These are phyloP conservation scores for Micromonas commoda DNA, from an alignment of 139 green algal genomes.

Conservation along the genomic window DNA sequence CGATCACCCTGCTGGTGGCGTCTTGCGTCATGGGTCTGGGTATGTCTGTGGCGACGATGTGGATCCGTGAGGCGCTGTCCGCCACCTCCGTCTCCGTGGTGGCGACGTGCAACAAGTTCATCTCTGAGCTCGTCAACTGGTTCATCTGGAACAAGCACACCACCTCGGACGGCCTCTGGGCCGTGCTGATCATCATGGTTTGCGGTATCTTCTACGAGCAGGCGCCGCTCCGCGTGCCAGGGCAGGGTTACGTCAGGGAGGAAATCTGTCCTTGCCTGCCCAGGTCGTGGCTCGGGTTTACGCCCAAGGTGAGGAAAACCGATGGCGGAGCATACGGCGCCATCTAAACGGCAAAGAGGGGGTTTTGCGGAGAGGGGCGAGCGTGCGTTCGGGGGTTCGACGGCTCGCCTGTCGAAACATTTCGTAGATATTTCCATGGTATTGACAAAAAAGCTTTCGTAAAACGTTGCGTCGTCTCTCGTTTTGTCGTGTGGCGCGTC, in stretches of 20 bases:
- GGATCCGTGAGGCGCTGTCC: neutral
- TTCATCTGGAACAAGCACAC: conserved; percentile 19
- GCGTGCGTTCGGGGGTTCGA: too few species aligned
- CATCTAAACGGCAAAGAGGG: too few species aligned
- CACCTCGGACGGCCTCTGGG: neutral
- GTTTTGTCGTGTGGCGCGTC: neutral
- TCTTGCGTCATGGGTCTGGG: conserved; percentile 9
- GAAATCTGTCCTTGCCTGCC: conserved; percentile 15
- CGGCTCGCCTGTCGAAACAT: too few species aligned
- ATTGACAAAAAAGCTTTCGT: too few species aligned
- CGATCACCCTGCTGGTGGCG: neutral
- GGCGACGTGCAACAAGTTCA: conserved; percentile 26
- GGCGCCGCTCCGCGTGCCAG: neutral
- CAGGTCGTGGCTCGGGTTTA: neutral
- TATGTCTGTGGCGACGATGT: conserved; percentile 10
- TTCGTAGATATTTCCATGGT: too few species aligned
- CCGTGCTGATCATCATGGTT: conserved; percentile 9
- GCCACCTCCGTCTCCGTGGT: conserved; percentile 5
- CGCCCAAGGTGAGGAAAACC: too few species aligned
- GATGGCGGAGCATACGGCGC: too few species aligned
- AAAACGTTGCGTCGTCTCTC: neutral
- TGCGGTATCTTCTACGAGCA: conserved; percentile 23
- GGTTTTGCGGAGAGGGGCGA: too few species aligned
- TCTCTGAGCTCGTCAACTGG: conserved; percentile 9
- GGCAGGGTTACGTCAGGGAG: neutral